phyloP scores from a whole-genome alignment of 768 basidiomycete genomes.

The Candolleomyces aberdarensis region DNA sequence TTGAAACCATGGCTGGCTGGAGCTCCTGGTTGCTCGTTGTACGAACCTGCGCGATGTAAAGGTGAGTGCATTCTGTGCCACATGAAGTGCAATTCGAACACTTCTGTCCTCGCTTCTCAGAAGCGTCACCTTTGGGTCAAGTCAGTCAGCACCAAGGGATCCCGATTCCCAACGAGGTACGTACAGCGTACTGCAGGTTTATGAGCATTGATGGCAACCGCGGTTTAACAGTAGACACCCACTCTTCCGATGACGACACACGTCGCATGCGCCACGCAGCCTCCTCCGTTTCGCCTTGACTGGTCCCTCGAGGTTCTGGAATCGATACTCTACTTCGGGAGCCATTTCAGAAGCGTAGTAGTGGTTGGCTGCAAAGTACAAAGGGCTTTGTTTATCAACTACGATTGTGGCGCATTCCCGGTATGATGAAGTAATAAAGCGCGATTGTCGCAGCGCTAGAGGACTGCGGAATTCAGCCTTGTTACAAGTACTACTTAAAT shows the following conservation, averaged over 20 bases:
- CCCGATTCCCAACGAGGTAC: not conserved
- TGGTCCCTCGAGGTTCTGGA: not conserved
- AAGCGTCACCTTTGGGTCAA: conserved; percentile 43
- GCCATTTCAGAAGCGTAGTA: too few relatives aligned
- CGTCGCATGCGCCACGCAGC: not conserved
- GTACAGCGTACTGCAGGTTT: not conserved
- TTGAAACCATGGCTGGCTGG: too few relatives aligned
- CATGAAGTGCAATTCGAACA: conserved; percentile 50
- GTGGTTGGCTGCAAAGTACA: too few relatives aligned
- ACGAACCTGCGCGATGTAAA: conserved; percentile 42
- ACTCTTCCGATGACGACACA: not conserved
- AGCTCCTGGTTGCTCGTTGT: not conserved
- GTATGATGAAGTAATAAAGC: too few relatives aligned
- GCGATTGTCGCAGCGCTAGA: too few relatives aligned
- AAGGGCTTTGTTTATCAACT: too few relatives aligned
- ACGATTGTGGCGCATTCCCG: too few relatives aligned
- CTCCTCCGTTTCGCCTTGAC: not conserved
- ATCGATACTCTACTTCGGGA: too few relatives aligned
- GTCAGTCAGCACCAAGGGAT: not conserved
- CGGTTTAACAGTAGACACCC: not conserved
- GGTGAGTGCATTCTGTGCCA: conserved; percentile 45
- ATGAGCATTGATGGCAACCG: not conserved
- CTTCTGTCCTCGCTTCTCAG: conserved; percentile 41
- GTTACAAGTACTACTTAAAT: too few relatives aligned
- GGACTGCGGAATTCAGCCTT: too few relatives aligned